Evolutionary conservation across 345 rosid genomes (phyloP).

Genomic region (Kandelia obovata): DNA sequence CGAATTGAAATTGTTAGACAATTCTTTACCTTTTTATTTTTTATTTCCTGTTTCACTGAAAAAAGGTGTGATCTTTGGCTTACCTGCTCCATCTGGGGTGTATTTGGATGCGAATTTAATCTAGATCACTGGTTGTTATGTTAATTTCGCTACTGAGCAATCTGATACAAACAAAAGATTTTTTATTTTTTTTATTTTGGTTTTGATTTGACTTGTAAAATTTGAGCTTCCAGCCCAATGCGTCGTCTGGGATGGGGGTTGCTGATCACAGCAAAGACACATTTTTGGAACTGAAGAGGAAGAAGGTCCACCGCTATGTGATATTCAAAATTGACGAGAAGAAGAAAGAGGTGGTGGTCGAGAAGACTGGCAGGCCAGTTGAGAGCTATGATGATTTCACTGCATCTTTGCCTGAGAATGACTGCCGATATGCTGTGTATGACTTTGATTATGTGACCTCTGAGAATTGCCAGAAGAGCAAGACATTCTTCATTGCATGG

Average conservation of each 20-base stretch:
- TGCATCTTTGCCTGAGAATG: slow-evolving; percentile 9
- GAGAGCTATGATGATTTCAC: slow-evolving; percentile 13
- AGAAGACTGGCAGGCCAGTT: slow-evolving; percentile 11
- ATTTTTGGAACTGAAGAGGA: slow-evolving; percentile 12
- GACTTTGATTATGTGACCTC: slow-evolving; percentile 10
- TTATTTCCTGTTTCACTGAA: too few relatives aligned
- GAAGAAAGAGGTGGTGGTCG: slow-evolving; percentile 14
- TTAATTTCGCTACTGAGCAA: too few relatives aligned
- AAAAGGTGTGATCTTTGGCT: too few relatives aligned
- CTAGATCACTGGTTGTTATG: too few relatives aligned
- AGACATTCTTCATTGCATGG: slow-evolving; percentile 12
- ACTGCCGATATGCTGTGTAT: slow-evolving; percentile 12
- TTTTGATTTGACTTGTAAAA: too few relatives aligned
- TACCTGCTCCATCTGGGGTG: too few relatives aligned
- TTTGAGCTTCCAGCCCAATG: slow-evolving; percentile 13
- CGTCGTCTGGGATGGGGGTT: slow-evolving; percentile 26
- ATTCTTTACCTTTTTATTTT: too few relatives aligned
- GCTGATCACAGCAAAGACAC: slow-evolving; percentile 33
- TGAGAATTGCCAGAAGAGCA: slow-evolving; percentile 15
- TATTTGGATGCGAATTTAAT: too few relatives aligned
- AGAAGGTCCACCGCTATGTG: slow-evolving; percentile 7
- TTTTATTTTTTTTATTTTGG: too few relatives aligned
- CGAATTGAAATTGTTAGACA: too few relatives aligned
- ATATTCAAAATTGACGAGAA: slow-evolving; percentile 8
- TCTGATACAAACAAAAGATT: too few relatives aligned